A percentile compares a stretch with the other conserved stretches of the same genome.
phyloP scores from a whole-genome alignment of 768 basidiomycete species.

The Russula earlei region DNA sequence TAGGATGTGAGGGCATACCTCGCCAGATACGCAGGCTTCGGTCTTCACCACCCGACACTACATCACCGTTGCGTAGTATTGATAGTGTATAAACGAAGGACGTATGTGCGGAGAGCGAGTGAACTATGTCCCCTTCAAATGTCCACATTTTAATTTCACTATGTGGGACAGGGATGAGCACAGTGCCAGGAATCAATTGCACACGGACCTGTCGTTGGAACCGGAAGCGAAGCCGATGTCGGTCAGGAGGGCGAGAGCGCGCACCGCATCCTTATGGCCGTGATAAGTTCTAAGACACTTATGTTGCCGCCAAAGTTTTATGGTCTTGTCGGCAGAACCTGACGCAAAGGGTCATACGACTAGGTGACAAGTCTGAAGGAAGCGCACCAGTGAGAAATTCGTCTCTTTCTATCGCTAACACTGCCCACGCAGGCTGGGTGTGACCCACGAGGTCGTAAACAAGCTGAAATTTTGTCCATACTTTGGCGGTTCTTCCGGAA shows the following conservation, averaged over 20 bases:
- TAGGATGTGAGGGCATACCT: conserved; percentile 37
- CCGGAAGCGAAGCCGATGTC: conserved; percentile 93
- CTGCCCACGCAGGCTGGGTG: conserved; percentile 90
- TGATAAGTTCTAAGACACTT: conserved; percentile 65
- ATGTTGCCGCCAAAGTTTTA: conserved; percentile 78
- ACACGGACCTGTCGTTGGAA: conserved; percentile 78
- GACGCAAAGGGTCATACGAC: neutral
- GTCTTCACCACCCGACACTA: conserved; percentile 92
- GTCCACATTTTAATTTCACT: conserved; percentile 94
- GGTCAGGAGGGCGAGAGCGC: conserved; percentile 69
- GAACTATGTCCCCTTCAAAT: conserved; percentile 64
- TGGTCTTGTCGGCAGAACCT: conserved; percentile 94
- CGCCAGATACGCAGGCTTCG: conserved; percentile 87
- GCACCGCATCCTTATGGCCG: conserved; percentile 89
- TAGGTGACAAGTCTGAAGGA: neutral
- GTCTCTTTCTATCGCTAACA: conserved; percentile 67
- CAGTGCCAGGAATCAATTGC: neutral
- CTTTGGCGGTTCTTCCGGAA: conserved; percentile 74
- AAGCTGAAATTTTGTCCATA: conserved; percentile 76
- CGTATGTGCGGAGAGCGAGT: conserved; percentile 85
- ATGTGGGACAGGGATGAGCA: neutral
- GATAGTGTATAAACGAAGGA: conserved; percentile 93
- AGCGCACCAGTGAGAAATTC: conserved; percentile 70
- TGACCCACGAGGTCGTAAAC: conserved; percentile 75
- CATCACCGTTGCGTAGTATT: conserved; percentile 68